These are phyloP conservation scores for Gynochthodes officinalis DNA, from an alignment of 257 asterid genomes.

Conservation along the genomic window DNA sequence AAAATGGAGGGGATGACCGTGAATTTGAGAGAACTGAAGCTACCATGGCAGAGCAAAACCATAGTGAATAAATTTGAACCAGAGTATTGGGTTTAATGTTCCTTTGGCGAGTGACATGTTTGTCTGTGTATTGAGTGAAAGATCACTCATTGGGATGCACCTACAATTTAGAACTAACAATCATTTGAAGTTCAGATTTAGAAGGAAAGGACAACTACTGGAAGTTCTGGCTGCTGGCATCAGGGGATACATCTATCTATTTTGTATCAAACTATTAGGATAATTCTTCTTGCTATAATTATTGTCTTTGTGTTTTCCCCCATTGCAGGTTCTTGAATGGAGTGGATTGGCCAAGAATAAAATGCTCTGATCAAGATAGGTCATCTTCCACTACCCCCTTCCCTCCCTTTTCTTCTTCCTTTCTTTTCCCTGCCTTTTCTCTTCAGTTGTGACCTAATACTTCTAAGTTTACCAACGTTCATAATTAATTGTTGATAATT, in stretches of 20 bases:
- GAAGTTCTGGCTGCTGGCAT: neutral
- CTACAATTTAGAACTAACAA: neutral
- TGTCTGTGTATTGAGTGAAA: neutral
- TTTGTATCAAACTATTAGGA: constrained; percentile 38
- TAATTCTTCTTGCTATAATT: constrained; percentile 44
- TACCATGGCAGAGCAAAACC: constrained; percentile 18
- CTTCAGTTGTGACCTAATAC: constrained; percentile 20
- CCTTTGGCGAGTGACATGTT: neutral
- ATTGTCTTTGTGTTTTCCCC: constrained; percentile 34
- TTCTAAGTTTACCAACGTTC: constrained; percentile 2
- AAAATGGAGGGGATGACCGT: constrained; percentile 20
- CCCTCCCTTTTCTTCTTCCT: too few relatives aligned
- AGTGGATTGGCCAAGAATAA: constrained; percentile 19
- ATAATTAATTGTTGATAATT: neutral
- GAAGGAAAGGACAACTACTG: constrained; percentile 3
- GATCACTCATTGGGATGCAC: neutral
- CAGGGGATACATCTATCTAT: constrained; percentile 28
- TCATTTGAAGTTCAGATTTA: constrained; percentile 11
- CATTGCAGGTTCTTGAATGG: constrained; percentile 67
- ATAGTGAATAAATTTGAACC: constrained; percentile 18
- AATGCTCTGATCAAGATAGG: neutral
- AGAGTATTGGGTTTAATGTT: neutral
- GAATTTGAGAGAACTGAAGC: constrained; percentile 19
- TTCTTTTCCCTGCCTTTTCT: constrained; percentile 14
- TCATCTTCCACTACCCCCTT: neutral